These are phyloP conservation scores for Aspergillus incahuasiensis DNA, from an alignment of 495 filamentous ascomycete genomes.

Conservation along the genomic window DNA sequence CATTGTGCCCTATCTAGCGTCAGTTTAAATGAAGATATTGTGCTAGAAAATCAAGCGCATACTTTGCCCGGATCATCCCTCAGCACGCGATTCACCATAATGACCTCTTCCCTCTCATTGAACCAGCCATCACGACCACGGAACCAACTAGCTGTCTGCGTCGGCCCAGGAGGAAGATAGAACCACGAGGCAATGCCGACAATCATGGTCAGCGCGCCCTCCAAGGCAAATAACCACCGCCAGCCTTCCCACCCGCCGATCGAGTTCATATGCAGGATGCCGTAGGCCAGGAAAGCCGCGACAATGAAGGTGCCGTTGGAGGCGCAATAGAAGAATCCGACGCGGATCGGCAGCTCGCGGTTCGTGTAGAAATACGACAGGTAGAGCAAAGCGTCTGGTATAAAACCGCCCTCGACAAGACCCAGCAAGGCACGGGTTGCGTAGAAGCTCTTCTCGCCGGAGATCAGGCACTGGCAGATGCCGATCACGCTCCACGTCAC, in stretches of 20 bases:
- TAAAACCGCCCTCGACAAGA: constrained; percentile 60
- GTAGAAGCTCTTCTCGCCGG: constrained; percentile 53
- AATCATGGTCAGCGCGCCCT: constrained; percentile 43
- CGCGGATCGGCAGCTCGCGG: constrained; percentile 55
- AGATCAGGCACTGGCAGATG: constrained; percentile 50
- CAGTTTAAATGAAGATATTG: background rate
- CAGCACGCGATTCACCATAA: constrained; percentile 67
- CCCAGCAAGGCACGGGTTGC: constrained; percentile 54
- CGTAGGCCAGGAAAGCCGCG: constrained; percentile 44
- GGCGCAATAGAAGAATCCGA: constrained; percentile 61
- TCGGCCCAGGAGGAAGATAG: constrained; percentile 42
- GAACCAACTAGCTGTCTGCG: constrained; percentile 57
- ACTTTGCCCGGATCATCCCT: constrained; percentile 64
- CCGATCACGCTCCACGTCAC: constrained; percentile 61
- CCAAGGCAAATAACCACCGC: constrained; percentile 42
- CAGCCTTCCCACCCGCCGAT: constrained; percentile 29
- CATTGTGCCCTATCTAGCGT: constrained; percentile 37
- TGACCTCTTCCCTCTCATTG: constrained; percentile 56
- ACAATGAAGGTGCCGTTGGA: constrained; percentile 47
- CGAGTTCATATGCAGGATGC: constrained; percentile 40
- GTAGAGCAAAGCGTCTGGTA: constrained; percentile 35
- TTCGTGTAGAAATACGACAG: constrained; percentile 52
- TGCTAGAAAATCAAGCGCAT: background rate
- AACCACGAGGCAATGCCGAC: constrained; percentile 50
- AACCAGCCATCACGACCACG: constrained; percentile 63